phyloP scores from a whole-genome alignment of 1,139 yeast species.

The Yamadazyma dendronema region DNA sequence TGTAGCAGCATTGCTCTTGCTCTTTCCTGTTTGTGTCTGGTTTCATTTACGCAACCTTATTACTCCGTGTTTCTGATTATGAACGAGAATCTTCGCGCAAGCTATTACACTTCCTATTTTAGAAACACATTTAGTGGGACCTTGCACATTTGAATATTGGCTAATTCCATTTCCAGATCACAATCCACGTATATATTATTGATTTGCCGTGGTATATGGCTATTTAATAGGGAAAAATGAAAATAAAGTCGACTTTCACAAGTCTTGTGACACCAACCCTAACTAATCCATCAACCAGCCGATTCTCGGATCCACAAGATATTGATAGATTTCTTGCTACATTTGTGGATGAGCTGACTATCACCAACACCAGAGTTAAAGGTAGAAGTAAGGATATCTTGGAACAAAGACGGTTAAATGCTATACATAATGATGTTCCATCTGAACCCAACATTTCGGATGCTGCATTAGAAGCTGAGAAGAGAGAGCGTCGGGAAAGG shows the following conservation, averaged over 20 bases:
- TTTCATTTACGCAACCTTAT: too few species aligned
- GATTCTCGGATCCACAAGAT: constrained; percentile 4
- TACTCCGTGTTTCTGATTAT: too few species aligned
- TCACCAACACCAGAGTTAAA: constrained; percentile 5
- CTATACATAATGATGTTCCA: neutral
- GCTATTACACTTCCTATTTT: constrained; percentile 1
- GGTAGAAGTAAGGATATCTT: constrained; percentile 6
- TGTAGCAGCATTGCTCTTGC: too few species aligned
- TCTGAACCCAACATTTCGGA: neutral
- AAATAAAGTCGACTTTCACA: constrained; percentile 11
- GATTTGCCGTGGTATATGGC: neutral
- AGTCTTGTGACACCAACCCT: constrained; percentile 16
- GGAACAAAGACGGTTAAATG: constrained; percentile 5
- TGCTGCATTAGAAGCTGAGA: constrained; percentile 1
- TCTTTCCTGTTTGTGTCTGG: too few species aligned
- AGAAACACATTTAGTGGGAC: neutral
- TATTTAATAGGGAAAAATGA: constrained; percentile 7
- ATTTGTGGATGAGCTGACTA: constrained; percentile 5
- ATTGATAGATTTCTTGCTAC: constrained; percentile 5
- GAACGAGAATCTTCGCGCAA: constrained; percentile 2
- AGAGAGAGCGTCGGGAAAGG: constrained; percentile 3
- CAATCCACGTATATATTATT: too few species aligned
- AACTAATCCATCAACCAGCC: constrained; percentile 12
- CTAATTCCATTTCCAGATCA: too few species aligned
- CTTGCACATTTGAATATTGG: neutral